Conservation (phyloP, 2,329 filamentous ascomycete species). For the Amauroascus verrucosus region DNA sequence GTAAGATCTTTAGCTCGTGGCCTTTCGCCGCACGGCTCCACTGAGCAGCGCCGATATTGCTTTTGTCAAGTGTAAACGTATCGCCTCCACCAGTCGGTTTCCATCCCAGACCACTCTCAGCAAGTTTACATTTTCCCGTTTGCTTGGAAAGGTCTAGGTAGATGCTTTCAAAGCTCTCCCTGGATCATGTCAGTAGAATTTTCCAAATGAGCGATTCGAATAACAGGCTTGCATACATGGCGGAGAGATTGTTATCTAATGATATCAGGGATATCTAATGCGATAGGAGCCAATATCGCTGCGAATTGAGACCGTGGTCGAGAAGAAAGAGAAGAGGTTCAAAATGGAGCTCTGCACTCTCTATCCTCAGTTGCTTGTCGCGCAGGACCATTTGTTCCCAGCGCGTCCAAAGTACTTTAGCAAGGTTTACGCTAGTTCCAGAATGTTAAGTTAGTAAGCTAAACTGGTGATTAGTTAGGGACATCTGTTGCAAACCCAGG, state of each 20-base stretch:
- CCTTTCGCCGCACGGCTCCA: slow-evolving; percentile 92
- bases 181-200: slow-evolving; percentile 22
- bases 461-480: too few species aligned
- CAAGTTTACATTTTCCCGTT: slow-evolving; percentile 85
- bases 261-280: neutral
- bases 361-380: neutral
- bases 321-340: neutral
- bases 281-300: neutral
- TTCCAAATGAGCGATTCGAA: neutral
- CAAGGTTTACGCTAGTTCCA: slow-evolving; percentile 11
- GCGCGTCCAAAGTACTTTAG: slow-evolving; percentile 14
- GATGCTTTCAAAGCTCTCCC: slow-evolving; percentile 95
- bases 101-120: slow-evolving; percentile 91
- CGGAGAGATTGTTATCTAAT: slow-evolving; percentile 1
- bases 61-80: slow-evolving; percentile 83
- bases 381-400: neutral
- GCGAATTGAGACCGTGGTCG: neutral
- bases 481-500: too few species aligned
- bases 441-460: too few species aligned
- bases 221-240: slow-evolving; percentile 11
- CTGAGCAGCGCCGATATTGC: slow-evolving; percentile 74
- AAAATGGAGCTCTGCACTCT: neutral
- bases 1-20: slow-evolving; percentile 84
- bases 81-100: slow-evolving; percentile 79
- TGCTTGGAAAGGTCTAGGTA: slow-evolving; percentile 92